These are phyloP conservation scores for Abrus pulchellus DNA, from an alignment of 306 rosid species.

Conservation along the genomic window DNA sequence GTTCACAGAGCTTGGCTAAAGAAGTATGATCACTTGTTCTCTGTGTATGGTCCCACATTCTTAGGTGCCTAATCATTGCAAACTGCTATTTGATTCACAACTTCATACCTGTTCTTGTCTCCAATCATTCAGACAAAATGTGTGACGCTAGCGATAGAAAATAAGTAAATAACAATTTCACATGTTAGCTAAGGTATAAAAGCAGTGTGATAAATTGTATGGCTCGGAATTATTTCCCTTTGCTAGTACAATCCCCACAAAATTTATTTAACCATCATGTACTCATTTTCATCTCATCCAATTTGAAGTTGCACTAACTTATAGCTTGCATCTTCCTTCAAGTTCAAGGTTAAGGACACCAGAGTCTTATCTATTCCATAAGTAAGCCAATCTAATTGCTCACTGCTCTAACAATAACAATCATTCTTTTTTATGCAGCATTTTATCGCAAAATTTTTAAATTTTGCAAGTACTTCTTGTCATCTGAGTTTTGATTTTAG, in stretches of 20 bases:
- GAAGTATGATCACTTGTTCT: neutral
- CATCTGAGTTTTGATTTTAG: slow-evolving; percentile 2
- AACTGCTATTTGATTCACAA: neutral
- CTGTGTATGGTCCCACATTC: neutral
- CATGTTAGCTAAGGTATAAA: neutral
- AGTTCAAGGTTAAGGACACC: neutral
- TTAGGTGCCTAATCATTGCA: neutral
- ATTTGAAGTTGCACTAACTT: neutral
- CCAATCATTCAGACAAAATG: neutral
- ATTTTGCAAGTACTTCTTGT: neutral
- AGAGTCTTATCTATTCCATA: neutral
- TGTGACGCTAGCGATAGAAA: neutral
- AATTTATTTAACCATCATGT: neutral
- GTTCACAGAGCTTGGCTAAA: neutral
- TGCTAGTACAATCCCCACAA: neutral
- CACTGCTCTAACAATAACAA: neutral
- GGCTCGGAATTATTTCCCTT: neutral
- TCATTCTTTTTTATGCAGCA: neutral
- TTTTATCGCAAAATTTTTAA: neutral
- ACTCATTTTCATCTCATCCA: neutral
- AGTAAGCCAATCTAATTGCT: neutral
- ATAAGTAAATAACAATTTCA: neutral
- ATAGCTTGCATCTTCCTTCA: neutral
- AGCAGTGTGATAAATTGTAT: neutral
- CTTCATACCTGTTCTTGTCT: neutral